phyloP scores from a whole-genome alignment of 352 stramenopile genomes.

The Phytophthora tentaculata region DNA sequence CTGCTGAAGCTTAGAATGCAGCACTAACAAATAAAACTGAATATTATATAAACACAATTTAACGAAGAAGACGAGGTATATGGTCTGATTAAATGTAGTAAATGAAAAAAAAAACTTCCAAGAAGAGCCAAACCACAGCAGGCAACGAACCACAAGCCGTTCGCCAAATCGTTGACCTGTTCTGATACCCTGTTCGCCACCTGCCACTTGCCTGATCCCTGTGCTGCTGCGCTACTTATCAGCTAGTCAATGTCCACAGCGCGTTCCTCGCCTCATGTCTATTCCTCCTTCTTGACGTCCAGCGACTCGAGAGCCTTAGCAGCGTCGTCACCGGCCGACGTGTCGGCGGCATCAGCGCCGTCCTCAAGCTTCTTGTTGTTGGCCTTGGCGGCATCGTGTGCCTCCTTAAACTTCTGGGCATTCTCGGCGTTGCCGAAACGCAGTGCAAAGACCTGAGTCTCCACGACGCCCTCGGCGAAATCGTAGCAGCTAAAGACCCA shows the following conservation, averaged over 20 bases:
- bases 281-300: constrained; percentile 92
- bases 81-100: constrained; percentile 40
- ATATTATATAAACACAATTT: no score
- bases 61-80: constrained; percentile 29
- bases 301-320: constrained; percentile 92
- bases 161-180: constrained; percentile 2
- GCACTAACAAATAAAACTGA: no score
- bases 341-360: constrained; percentile 92
- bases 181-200: constrained; percentile 1
- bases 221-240: background rate
- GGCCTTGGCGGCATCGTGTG: constrained; percentile 93
- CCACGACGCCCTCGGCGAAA: constrained; percentile 95
- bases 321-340: constrained; percentile 91
- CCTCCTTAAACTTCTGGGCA: constrained; percentile 97
- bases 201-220: constrained; percentile 9
- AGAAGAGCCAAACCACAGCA: constrained; percentile 28
- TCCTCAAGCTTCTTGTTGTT: constrained; percentile 95
- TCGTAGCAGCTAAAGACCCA: constrained; percentile 99
- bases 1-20: constrained; percentile 12
- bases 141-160: background rate
- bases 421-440: constrained; percentile 97
- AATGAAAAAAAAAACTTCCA: constrained; percentile 39
- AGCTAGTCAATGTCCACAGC: constrained; percentile 6
- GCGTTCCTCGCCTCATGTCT: constrained; percentile 24
- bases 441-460: constrained; percentile 90